Conservation (phyloP, 2,329 filamentous ascomycete genomes). For the Fusarium nurragi region DNA sequence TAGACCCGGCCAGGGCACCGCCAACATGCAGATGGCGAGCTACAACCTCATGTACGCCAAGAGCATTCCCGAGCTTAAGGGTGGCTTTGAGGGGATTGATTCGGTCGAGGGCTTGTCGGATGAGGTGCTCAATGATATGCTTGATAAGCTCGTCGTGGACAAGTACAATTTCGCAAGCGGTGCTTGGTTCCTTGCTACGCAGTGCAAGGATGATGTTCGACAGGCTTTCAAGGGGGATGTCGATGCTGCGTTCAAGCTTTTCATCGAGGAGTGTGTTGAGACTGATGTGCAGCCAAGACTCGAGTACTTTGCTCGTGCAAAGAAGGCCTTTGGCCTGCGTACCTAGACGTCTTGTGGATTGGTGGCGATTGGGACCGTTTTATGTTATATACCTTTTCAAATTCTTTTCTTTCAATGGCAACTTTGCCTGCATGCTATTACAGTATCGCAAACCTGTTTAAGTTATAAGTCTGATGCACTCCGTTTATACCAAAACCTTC, state of each 20-base stretch:
- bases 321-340: constrained; percentile 56
- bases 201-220: constrained; percentile 53
- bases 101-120: constrained; percentile 42
- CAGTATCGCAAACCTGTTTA: too few relatives aligned
- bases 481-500: too few relatives aligned
- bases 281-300: constrained; percentile 46
- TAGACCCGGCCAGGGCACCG: constrained; percentile 75
- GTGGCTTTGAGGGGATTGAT: constrained; percentile 46
- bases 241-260: constrained; percentile 55
- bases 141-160: constrained; percentile 58
- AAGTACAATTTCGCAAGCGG: constrained; percentile 64
- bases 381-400: neutral
- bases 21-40: constrained; percentile 61
- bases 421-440: neutral
- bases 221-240: constrained; percentile 48
- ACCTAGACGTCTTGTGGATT: neutral
- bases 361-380: neutral
- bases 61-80: constrained; percentile 51
- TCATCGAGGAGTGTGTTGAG: constrained; percentile 59
- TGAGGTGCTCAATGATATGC: constrained; percentile 52
- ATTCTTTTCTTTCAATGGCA: neutral
- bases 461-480: too few relatives aligned
- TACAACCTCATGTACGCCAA: constrained; percentile 61
- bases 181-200: constrained; percentile 60
- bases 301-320: constrained; percentile 57